phyloP scores from a whole-genome alignment of 2,329 filamentous ascomycete genomes.

The Allantophomopsis lycopodina region DNA sequence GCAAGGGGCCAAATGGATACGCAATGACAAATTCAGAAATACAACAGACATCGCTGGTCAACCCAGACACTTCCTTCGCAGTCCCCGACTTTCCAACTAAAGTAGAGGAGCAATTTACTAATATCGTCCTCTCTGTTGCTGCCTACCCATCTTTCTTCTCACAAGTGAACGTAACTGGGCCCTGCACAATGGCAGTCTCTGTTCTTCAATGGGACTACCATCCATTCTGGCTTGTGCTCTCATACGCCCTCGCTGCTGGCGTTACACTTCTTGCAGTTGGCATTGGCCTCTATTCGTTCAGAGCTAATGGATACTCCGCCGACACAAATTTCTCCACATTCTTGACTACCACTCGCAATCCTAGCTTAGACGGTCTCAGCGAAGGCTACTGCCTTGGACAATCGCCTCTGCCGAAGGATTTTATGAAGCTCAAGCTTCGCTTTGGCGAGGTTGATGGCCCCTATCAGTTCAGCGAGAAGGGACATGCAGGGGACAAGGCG shows the following conservation, averaged over 20 bases:
- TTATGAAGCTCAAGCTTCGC: background rate
- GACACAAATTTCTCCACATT: slow-evolving; percentile 1
- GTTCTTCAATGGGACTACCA: slow-evolving; percentile 1
- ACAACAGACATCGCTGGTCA: background rate
- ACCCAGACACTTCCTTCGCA: background rate
- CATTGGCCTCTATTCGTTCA: slow-evolving; percentile 1
- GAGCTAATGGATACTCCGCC: background rate
- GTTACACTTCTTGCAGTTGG: background rate
- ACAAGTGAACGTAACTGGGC: background rate
- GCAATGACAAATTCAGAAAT: background rate
- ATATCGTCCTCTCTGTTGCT: background rate
- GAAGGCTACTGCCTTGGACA: background rate
- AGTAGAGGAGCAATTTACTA: background rate
- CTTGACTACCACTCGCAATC: slow-evolving; percentile 1
- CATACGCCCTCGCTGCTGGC: background rate
- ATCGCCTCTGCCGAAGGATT: background rate
- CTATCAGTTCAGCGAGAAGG: no score
- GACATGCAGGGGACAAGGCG: background rate
- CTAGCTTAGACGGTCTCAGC: background rate
- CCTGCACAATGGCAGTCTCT: background rate
- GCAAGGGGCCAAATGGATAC: background rate
- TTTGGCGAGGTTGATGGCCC: background rate
- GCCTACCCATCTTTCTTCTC: background rate
- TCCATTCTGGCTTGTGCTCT: background rate
- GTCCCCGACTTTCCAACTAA: background rate